Evolutionary conservation across 2,329 filamentous ascomycete genomes (phyloP), one percentile per base, ranked within the genome.

Genomic region (Fusarium sterilihyphosum): DNA sequence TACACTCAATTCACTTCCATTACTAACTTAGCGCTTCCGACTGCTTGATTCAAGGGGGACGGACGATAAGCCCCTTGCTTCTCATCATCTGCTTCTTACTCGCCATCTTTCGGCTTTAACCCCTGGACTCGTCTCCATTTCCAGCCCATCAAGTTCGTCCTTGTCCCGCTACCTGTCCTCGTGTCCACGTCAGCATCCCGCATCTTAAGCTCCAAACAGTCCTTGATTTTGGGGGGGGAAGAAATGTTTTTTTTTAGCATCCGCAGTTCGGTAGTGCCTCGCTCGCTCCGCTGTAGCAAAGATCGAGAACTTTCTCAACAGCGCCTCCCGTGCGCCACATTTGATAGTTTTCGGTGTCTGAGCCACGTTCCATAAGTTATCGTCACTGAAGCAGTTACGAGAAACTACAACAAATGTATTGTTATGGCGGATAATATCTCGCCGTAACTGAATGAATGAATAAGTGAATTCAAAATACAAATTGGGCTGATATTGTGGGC

Each of bases 171-270:
- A 46, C 47, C 24, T 64, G 60, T 59, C 58, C 57, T 70, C 72
- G 61, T 74, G 73, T 75, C 73, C 73, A 61, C 73, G 73, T 75
- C 73, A 75, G 73, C 73, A 70, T 57, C 58, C 67, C 57, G 52
- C 66, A 57, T 40, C 59, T 56, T 49, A 47, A 61, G 53, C 52
- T 68, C 46, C 10, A 50, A 49, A 59, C 66, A 44, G 64, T 31
- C 60, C 38, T 43, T 62, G 29, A 12, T 37, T 61, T 41, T 52
- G 37, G n/a, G 35, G 40, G 35, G 18, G 37, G 40, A 13, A 22
- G 16, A 20, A 18, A 40, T 35, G 44, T 35, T 37, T 68, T 68
- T 68, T 71, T 71, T 68, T 68, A 70, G 68, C 57, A 75, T 63
- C 69, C 58, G 44, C 61, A 61, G 58, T 59, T 56, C 69, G 52